Evolutionary conservation across 768 basidiomycete species (phyloP).

Genomic region (Termitomyces sp.): DNA sequence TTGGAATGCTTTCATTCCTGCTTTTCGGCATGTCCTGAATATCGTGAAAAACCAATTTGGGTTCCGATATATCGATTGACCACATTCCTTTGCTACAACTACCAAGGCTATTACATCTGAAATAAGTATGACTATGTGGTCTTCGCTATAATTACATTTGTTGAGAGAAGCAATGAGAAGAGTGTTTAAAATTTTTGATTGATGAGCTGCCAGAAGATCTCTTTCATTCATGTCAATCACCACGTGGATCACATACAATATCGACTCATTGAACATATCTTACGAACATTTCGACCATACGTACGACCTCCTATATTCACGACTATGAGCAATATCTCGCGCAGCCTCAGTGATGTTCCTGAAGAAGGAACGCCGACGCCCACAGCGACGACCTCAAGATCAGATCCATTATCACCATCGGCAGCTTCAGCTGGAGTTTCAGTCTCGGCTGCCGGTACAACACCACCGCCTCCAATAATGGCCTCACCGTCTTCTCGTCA

Average conservation of each 20-base stretch:
- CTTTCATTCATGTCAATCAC: background rate
- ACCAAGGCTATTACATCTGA: background rate
- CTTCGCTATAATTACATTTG: too few species aligned
- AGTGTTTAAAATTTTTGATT: too few species aligned
- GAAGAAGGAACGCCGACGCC: conserved; percentile 23
- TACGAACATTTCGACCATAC: background rate
- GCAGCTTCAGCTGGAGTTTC: background rate
- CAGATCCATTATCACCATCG: conserved; percentile 1
- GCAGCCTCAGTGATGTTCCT: conserved; percentile 27
- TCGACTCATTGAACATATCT: background rate
- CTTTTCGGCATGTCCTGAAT: background rate
- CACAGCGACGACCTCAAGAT: conserved; percentile 5
- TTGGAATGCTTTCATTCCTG: background rate
- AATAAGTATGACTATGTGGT: too few species aligned
- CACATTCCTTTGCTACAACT: background rate
- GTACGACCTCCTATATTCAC: background rate
- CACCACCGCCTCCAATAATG: conserved; percentile 8
- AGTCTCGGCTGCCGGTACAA: conserved; percentile 9
- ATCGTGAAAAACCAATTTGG: background rate
- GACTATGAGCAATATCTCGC: conserved; percentile 18
- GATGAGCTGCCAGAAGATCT: background rate
- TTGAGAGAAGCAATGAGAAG: too few species aligned
- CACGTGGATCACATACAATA: background rate
- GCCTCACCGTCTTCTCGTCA: conserved; percentile 10
- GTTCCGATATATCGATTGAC: background rate